Evolutionary conservation across 768 basidiomycete genomes (phyloP).

Genomic region (Coprinellus micaceus): DNA sequence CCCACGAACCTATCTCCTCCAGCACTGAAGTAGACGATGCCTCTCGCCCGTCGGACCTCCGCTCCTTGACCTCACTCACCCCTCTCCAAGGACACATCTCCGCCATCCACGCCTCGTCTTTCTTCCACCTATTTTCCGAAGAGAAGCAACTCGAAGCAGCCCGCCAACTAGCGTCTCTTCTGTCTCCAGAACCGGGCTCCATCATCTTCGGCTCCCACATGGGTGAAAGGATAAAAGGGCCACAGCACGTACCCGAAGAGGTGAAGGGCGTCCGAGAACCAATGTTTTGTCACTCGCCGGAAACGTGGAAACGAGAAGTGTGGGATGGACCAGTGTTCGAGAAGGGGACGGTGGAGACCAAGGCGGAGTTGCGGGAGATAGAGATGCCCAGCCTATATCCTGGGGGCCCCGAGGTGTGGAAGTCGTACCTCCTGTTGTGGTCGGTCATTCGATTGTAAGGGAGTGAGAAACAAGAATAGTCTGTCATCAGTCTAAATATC

Average conservation of each 20-base stretch:
- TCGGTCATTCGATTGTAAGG: too few species aligned
- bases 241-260: slow-evolving; percentile 12
- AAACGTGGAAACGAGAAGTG: slow-evolving; percentile 8
- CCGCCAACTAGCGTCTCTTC: slow-evolving; percentile 25
- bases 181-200: slow-evolving; percentile 31
- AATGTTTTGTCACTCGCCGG: slow-evolving; percentile 14
- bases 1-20: slow-evolving; percentile 22
- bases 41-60: slow-evolving; percentile 1
- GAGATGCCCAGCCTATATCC: too few species aligned
- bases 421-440: too few species aligned
- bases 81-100: slow-evolving; percentile 41
- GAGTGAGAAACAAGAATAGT: too few species aligned
- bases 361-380: background rate
- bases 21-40: slow-evolving; percentile 5
- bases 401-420: too few species aligned
- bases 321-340: slow-evolving; percentile 13
- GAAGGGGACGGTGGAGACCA: slow-evolving; percentile 11
- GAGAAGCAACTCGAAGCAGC: slow-evolving; percentile 28
- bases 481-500: too few species aligned
- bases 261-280: slow-evolving; percentile 5
- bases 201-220: slow-evolving; percentile 37
- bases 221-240: slow-evolving; percentile 22
- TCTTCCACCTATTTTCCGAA: slow-evolving; percentile 37
- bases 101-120: slow-evolving; percentile 38
- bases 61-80: slow-evolving; percentile 20